Evolutionary conservation across 2,329 filamentous ascomycete species (phyloP).

Genomic region (Colletotrichum nymphaeae): DNA sequence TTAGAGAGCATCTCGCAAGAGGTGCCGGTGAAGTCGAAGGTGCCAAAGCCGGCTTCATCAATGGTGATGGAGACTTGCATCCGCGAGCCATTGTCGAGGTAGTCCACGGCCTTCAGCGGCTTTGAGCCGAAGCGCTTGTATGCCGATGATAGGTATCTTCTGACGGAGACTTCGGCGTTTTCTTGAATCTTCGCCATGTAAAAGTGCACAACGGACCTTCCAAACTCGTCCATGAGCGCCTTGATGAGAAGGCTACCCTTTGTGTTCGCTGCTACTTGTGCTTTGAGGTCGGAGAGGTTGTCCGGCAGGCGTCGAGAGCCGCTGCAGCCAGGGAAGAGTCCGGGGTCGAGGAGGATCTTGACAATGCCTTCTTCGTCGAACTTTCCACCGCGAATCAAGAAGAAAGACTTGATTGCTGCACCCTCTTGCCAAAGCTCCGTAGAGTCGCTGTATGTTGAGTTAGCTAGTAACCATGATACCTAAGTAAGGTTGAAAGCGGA

Average conservation of each 20-base stretch:
- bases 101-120: conserved; percentile 77
- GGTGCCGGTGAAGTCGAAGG: conserved; percentile 61
- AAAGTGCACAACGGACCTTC: conserved; percentile 55
- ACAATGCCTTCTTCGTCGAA: conserved; percentile 83
- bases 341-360: conserved; percentile 77
- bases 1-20: conserved; percentile 61
- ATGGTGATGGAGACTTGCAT: conserved; percentile 45
- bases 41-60: conserved; percentile 43
- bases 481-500: too few relatives aligned
- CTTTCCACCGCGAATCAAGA: conserved; percentile 80
- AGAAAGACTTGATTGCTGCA: conserved; percentile 70
- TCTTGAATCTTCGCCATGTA: conserved; percentile 29
- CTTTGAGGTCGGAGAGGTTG: neutral
- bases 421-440: conserved; percentile 72
- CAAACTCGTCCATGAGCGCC: conserved; percentile 80
- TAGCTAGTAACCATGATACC: conserved; percentile 68
- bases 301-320: neutral
- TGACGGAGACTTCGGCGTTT: conserved; percentile 25
- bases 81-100: conserved; percentile 72
- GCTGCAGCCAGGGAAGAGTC: conserved; percentile 74
- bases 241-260: conserved; percentile 85
- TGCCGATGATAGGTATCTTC: neutral
- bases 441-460: conserved; percentile 82
- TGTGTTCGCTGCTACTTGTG: conserved; percentile 73
- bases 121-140: conserved; percentile 75